Conservation (phyloP, 192 early-diverging fungal species). For the Entophlyctis luteolus region DNA sequence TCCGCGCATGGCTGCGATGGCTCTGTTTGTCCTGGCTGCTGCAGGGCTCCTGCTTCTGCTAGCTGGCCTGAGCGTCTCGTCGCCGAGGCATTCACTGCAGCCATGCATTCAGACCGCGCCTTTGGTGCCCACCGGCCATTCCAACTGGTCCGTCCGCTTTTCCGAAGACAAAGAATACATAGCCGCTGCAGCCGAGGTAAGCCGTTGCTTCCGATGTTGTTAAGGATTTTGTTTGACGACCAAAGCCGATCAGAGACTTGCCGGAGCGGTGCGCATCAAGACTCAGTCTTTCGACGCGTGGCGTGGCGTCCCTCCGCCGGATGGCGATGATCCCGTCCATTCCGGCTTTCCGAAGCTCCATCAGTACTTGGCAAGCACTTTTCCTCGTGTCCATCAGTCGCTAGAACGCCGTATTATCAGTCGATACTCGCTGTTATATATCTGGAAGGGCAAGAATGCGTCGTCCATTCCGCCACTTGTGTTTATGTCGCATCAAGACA, state of each 20-base stretch:
- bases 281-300: slow-evolving; percentile 40
- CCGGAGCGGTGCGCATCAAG: slow-evolving; percentile 33
- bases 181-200: slow-evolving; percentile 7
- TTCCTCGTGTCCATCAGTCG: slow-evolving; percentile 1
- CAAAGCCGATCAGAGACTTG: slow-evolving; percentile 24
- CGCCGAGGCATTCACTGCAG: background rate
- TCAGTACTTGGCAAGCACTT: background rate
- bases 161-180: slow-evolving; percentile 3
- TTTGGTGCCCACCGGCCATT: slow-evolving; percentile 1
- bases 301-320: slow-evolving; percentile 25
- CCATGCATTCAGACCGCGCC: background rate
- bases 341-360: slow-evolving; percentile 25
- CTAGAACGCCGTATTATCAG: slow-evolving; percentile 35
- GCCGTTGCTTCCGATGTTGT: background rate
- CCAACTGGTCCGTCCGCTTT: background rate
- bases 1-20: too few species aligned
- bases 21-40: too few species aligned
- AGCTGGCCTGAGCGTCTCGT: too few species aligned
- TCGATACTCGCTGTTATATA: slow-evolving; percentile 31
- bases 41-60: too few species aligned
- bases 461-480: slow-evolving; percentile 29
- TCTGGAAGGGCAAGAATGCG: slow-evolving; percentile 39
- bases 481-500: slow-evolving; percentile 42
- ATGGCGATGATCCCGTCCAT: slow-evolving; percentile 18
- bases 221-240: background rate